These are phyloP conservation scores for Arabidopsis thaliana DNA, from an alignment of 345 rosid species.

Conservation along the genomic window TAIR10.1 NC_003076.8:23013501-23014000, in stretches of 20 bases:
- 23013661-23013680: conserved; percentile 49
- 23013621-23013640: conserved; percentile 54
- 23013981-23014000: conserved; percentile 57
- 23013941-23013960: conserved; percentile 55
- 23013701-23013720: conserved; percentile 51
- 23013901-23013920: conserved; percentile 13
- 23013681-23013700: conserved; percentile 48
- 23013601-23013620: conserved; percentile 51
- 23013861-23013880: conserved; percentile 2
- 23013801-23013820: conserved; percentile 19
- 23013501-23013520: conserved; percentile 53
- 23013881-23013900: conserved; percentile 10
- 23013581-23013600: conserved; percentile 11
- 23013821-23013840: conserved; percentile 36
- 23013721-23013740: conserved; percentile 59
- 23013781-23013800: conserved; percentile 32
- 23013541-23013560: conserved; percentile 38
- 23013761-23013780: conserved; percentile 43
- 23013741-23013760: conserved; percentile 31
- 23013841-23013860: conserved; percentile 42
- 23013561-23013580: conserved; percentile 4
- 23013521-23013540: conserved; percentile 50
- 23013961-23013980: conserved; percentile 52
- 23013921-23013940: conserved; percentile 5
- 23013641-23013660: conserved; percentile 50